Conservation (phyloP, 1,284 basidiomycete genomes). For the Leucoagaricus sp. region DNA sequence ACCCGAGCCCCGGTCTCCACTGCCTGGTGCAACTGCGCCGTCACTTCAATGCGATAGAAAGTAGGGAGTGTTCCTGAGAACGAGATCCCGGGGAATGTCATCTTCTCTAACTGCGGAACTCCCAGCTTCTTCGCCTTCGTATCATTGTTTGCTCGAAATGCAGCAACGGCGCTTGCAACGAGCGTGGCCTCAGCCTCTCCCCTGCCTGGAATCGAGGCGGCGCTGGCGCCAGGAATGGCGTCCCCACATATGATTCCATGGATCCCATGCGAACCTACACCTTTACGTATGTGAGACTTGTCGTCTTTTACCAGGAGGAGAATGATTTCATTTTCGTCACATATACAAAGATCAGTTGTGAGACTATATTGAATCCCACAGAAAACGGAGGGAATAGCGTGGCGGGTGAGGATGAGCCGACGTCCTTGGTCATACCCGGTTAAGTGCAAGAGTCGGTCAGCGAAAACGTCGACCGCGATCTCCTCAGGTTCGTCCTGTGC, state of each 20-base stretch:
- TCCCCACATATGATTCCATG: neutral
- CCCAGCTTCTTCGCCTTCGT: slow-evolving; percentile 18
- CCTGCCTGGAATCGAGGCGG: neutral
- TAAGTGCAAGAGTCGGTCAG: slow-evolving; percentile 2
- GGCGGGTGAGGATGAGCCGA: slow-evolving; percentile 9
- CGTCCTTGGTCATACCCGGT: slow-evolving; percentile 6
- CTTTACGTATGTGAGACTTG: neutral
- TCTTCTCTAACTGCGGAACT: slow-evolving; percentile 8
- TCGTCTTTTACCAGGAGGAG: slow-evolving; percentile 4
- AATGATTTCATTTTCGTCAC: slow-evolving; percentile 9
- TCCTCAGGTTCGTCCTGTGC: slow-evolving; percentile 4
- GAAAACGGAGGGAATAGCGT: slow-evolving; percentile 4
- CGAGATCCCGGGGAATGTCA: slow-evolving; percentile 7
- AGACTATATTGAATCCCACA: slow-evolving; percentile 9
- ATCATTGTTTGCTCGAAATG: slow-evolving; percentile 29
- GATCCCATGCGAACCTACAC: neutral
- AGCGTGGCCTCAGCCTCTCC: slow-evolving; percentile 24
- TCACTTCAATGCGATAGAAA: slow-evolving; percentile 27
- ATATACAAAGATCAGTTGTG: slow-evolving; percentile 4
- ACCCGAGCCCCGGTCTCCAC: slow-evolving; percentile 13
- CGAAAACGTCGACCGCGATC: slow-evolving; percentile 2
- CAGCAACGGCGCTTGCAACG: slow-evolving; percentile 30
- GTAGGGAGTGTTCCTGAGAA: slow-evolving; percentile 27
- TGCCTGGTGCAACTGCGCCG: slow-evolving; percentile 19
- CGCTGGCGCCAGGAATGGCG: neutral